Base-by-base conservation (phyloP, 1,284 basidiomycete genomes). In the Tremellales sp. region DNA sequence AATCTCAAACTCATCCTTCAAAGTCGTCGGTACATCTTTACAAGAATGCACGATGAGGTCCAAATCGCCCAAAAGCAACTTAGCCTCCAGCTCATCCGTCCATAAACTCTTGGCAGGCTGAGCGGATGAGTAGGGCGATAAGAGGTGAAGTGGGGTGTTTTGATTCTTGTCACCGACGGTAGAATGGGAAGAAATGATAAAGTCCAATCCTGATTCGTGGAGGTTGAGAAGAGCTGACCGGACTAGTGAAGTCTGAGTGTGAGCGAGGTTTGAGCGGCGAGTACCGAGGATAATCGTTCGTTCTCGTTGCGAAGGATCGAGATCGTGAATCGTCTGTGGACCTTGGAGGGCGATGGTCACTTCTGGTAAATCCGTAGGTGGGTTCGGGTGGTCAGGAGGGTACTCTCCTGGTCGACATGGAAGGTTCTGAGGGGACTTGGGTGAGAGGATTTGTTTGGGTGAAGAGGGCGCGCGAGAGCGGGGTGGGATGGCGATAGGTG, bases 11-110 rank as follows among this genome's bases (percentile, higher is more conserved):
- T 89, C 89, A 0, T 82, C 81, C 0, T 91, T 91, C 24, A 97
- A 75, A 3, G 78, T 77, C 2, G 94, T 98, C 10, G 94, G 94
- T 19, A 97, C 83, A 71, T 98, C 96, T 74, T 99, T 99, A 62
- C 91, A 78, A 48, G 82, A 85, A 75, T 98, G 96, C 19, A 98
- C 85, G 61, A 99, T 84, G 77, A 97, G 84, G 70, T 98, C 96
- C 46, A 96, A 87, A 11, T 79, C 76, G 17, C 81, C 78, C 36
- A 83, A 79, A 40, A 81, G 78, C 46, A 97, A 78, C 22, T 86
- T 84, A 19, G 86, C 85, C 70, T 97, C 93, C 52, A 97, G 83
- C 67, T 97, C 93, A 67, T 89, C 87, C 25, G 93, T 97, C 93
- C 93, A 97, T 15, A 97, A 76, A 0, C 87, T 84, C 72, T 93